These are phyloP conservation scores for Didymosphaeria variabile DNA, from an alignment of 2,329 filamentous ascomycete species.

Conservation along the genomic window DNA sequence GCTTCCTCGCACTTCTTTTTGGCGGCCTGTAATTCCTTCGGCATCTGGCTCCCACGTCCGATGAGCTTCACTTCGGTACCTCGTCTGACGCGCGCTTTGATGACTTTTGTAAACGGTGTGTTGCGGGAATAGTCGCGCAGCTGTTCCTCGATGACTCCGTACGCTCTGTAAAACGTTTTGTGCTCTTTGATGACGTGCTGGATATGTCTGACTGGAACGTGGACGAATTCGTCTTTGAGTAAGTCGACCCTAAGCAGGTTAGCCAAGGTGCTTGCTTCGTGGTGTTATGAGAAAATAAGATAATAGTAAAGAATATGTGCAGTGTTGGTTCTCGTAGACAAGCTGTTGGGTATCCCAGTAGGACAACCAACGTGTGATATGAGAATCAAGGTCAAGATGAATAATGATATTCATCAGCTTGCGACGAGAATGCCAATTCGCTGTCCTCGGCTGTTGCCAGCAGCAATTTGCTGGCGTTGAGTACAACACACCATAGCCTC, in stretches of 20 bases:
- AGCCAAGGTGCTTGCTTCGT: neutral
- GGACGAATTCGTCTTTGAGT: slow-evolving; percentile 55
- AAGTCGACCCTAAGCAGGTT: slow-evolving; percentile 33
- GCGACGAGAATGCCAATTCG: neutral
- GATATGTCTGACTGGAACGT: slow-evolving; percentile 50
- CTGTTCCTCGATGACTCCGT: slow-evolving; percentile 44
- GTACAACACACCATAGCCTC: neutral
- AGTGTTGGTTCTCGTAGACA: neutral
- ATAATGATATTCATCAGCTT: neutral
- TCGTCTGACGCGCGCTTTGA: slow-evolving; percentile 31
- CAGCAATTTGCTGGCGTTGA: neutral
- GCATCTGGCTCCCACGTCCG: slow-evolving; percentile 34
- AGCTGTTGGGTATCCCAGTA: too few species aligned
- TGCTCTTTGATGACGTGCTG: slow-evolving; percentile 36
- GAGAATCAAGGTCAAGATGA: neutral
- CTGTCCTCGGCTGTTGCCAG: neutral
- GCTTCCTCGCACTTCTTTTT: slow-evolving; percentile 37
- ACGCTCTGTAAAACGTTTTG: slow-evolving; percentile 51
- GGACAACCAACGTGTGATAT: neutral
- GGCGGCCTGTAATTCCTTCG: slow-evolving; percentile 44
- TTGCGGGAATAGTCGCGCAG: slow-evolving; percentile 31
- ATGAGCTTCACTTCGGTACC: slow-evolving; percentile 30
- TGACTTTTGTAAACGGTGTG: slow-evolving; percentile 30
- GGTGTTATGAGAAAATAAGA: neutral
- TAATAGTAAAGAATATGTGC: neutral